Base-by-base conservation (phyloP, 2,329 filamentous ascomycete species). In the Exophiala sideris region DNA sequence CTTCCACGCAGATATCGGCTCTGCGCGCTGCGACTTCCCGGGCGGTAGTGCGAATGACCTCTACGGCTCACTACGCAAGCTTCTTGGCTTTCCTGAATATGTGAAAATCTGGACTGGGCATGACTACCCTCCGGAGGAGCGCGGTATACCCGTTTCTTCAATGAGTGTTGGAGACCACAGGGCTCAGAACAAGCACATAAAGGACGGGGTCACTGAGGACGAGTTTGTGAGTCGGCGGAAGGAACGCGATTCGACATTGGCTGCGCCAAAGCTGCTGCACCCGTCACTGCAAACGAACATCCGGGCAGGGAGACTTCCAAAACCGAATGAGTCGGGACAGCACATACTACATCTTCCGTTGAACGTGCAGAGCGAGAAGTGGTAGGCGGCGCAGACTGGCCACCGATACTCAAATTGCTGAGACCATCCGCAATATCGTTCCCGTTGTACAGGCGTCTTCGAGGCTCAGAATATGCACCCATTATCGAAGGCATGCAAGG, bases 21-120 rank as follows among this genome's bases (percentile, higher is more conserved):
- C 76, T 0, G 79, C 79, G 0, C 70, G 79, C 2, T 79, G 76
- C 45, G 80, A 82, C 54, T 82, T 82, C 48, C 79, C 79, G 0
- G 78, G 77, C 2, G 79, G 79, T 2, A 71, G 68, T 45, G 75
- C 78, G 0, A 57, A 57, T 0, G 65, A 65, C 3, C 69, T 82
- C 2, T 82, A 67, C 50, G 45, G 63, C 2, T 80, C 78, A 1
- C 73, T 70, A 58, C 50, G 71, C 20, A 67, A 66, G 40, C 66
- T 82, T 0, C 68, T 82, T 0, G 51, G 57, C 20, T 46, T 81
- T 1, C 72, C 75, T 0, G 68, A 66, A 1, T 60, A 78, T 24
- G 70, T 73, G 38, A 76, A 73, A 45, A 72, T 82, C 45, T 82
- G 78, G 73, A 76, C 74, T 0, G 79, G 79, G 0, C 80, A 82